Conservation (phyloP, 1,139 yeast genomes). For the Ogataea hybrid region DNA sequence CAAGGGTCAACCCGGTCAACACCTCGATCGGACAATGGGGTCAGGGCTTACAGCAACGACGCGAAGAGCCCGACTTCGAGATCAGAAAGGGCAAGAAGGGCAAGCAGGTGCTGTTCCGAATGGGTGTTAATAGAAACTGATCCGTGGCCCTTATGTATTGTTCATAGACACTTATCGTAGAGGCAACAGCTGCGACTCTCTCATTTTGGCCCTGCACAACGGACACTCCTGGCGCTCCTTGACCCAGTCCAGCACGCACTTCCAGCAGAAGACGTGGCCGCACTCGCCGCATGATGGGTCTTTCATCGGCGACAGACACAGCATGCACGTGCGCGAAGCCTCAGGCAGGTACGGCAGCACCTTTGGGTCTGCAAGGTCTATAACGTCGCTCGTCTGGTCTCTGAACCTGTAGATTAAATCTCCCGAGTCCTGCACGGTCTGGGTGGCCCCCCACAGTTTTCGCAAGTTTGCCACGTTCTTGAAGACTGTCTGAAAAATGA, state of each 20-base stretch:
- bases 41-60: neutral
- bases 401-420: slow-evolving; percentile 16
- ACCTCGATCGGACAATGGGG: slow-evolving; percentile 36
- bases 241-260: slow-evolving; percentile 86
- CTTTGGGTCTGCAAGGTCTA: slow-evolving; percentile 56
- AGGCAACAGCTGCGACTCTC: slow-evolving; percentile 74
- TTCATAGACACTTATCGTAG: slow-evolving; percentile 39
- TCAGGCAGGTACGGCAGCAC: slow-evolving; percentile 70
- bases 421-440: slow-evolving; percentile 6
- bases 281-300: slow-evolving; percentile 87
- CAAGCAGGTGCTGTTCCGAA: slow-evolving; percentile 44
- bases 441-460: slow-evolving; percentile 14
- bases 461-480: slow-evolving; percentile 37
- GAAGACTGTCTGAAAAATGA: slow-evolving; percentile 57
- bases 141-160: neutral
- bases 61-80: slow-evolving; percentile 16
- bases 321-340: slow-evolving; percentile 71
- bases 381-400: slow-evolving; percentile 20
- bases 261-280: slow-evolving; percentile 95
- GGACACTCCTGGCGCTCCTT: slow-evolving; percentile 89
- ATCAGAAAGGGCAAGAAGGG: slow-evolving; percentile 39
- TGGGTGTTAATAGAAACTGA: slow-evolving; percentile 32
- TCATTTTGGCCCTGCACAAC: slow-evolving; percentile 73
- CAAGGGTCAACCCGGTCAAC: slow-evolving; percentile 37
- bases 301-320: slow-evolving; percentile 77